Conservation (phyloP, 768 basidiomycete species). For the Floccularia luteovirens region DNA sequence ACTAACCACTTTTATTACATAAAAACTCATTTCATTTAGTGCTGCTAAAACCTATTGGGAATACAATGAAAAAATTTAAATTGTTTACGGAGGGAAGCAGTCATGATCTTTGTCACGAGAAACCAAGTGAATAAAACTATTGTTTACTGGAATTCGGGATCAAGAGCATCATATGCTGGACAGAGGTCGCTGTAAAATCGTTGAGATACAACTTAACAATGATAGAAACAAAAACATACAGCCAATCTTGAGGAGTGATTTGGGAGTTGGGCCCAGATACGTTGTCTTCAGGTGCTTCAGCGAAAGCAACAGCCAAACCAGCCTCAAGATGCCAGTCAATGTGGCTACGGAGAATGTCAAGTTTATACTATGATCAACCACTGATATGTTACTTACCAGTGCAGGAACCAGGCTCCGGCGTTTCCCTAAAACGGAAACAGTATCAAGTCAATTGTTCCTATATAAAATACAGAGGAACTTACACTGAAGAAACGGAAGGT, state of each 20-base stretch:
- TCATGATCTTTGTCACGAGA: no score
- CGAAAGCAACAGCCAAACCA: slow-evolving; percentile 26
- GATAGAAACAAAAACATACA: slow-evolving; percentile 3
- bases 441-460: not conserved
- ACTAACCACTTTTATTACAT: no score
- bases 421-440: slow-evolving; percentile 27
- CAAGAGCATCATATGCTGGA: slow-evolving; percentile 16
- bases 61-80: no score
- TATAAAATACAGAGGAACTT: slow-evolving; percentile 2
- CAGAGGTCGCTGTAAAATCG: slow-evolving; percentile 11
- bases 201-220: not conserved
- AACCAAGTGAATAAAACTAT: no score
- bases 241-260: slow-evolving; percentile 21
- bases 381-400: slow-evolving; percentile 18
- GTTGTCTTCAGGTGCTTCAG: slow-evolving; percentile 18
- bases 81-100: no score
- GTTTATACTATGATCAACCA: not conserved
- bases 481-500: slow-evolving; percentile 25
- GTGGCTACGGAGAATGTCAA: slow-evolving; percentile 15
- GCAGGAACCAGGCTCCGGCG: slow-evolving; percentile 52
- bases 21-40: no score
- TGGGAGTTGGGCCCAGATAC: slow-evolving; percentile 19
- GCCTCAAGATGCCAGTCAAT: slow-evolving; percentile 29
- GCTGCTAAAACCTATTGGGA: no score
- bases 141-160: slow-evolving; percentile 18